These are phyloP conservation scores for Microdochium trichocladiopsis DNA, from an alignment of 2,329 filamentous ascomycete species.

Conservation along the genomic window DNA sequence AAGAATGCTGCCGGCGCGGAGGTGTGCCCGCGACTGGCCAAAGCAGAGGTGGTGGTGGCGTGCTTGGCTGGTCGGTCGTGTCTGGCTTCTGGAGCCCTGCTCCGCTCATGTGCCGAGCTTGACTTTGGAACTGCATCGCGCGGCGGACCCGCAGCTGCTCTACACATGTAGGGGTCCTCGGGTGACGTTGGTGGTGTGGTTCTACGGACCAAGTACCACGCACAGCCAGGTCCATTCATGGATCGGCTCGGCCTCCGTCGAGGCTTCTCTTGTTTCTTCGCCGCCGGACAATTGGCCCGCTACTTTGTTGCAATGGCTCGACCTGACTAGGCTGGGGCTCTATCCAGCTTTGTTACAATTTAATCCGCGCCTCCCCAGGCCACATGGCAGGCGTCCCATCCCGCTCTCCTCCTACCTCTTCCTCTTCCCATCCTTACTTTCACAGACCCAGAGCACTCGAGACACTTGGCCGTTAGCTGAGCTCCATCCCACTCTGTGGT, in stretches of 20 bases:
- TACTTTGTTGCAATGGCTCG: too few relatives aligned
- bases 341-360: too few relatives aligned
- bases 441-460: not conserved
- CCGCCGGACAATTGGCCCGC: too few relatives aligned
- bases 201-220: not conserved
- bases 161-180: not conserved
- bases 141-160: not conserved
- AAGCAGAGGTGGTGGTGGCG: not conserved
- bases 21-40: too few relatives aligned
- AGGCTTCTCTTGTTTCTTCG: not conserved
- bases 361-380: too few relatives aligned
- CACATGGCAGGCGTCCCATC: not conserved
- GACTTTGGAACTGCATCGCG: not conserved
- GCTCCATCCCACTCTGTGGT: too few relatives aligned
- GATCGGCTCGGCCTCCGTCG: not conserved
- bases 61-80: not conserved
- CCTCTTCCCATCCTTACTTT: not conserved
- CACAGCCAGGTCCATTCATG: not conserved
- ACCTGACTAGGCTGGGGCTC: too few relatives aligned
- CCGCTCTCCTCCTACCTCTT: not conserved
- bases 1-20: too few relatives aligned
- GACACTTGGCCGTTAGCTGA: not conserved
- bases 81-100: not conserved
- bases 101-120: not conserved
- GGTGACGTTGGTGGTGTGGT: not conserved